phyloP scores from a whole-genome alignment of 257 asterid species.

The Solanum chiquidenum region DNA sequence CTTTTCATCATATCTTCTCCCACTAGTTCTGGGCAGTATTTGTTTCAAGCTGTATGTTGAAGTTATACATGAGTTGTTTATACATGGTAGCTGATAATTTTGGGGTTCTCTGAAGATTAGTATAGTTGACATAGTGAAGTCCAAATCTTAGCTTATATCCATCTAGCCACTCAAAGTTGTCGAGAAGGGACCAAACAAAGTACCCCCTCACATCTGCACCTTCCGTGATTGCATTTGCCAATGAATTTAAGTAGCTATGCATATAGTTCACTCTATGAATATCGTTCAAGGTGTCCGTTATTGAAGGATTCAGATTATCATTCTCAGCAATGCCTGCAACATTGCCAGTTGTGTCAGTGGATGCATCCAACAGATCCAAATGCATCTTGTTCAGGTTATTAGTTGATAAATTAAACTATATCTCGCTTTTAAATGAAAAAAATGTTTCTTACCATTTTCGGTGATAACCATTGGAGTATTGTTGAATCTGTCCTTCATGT shows the following conservation, averaged over 20 bases:
- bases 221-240: slow-evolving; percentile 40
- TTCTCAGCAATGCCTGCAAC: slow-evolving; percentile 30
- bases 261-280: slow-evolving; percentile 37
- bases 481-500: slow-evolving; percentile 42
- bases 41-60: neutral
- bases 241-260: slow-evolving; percentile 25
- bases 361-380: neutral
- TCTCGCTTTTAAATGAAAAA: neutral
- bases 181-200: slow-evolving; percentile 64
- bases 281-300: slow-evolving; percentile 14
- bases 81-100: slow-evolving; percentile 35
- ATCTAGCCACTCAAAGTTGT: slow-evolving; percentile 64
- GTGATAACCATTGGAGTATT: slow-evolving; percentile 50
- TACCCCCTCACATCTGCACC: slow-evolving; percentile 73
- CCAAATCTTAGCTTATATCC: slow-evolving; percentile 58
- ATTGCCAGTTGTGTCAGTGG: neutral
- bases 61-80: slow-evolving; percentile 21
- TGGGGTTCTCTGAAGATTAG: slow-evolving; percentile 36
- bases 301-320: slow-evolving; percentile 11
- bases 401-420: neutral
- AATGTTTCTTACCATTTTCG: slow-evolving; percentile 37
- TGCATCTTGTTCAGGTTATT: neutral
- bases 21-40: neutral
- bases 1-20: neutral
- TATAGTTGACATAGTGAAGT: slow-evolving; percentile 30